A percentile compares a stretch with the other conserved stretches of the same genome.
These are phyloP conservation scores for Taphrina confusa DNA, from an alignment of 1,139 yeast species.

Conservation along the genomic window DNA sequence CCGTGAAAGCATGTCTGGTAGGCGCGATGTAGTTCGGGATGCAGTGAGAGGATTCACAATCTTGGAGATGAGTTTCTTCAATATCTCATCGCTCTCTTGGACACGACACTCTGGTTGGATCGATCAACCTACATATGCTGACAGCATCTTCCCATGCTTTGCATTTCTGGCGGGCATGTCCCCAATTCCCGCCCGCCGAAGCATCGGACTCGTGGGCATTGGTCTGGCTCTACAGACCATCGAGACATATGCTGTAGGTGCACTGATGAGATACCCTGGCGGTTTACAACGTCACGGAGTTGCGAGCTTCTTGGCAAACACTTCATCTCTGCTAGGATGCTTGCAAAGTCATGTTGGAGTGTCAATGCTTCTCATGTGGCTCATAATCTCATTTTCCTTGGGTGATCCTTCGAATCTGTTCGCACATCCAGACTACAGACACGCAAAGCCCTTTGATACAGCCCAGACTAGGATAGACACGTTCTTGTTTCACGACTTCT, in stretches of 20 bases:
- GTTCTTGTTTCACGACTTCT: background rate
- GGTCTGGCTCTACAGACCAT: slow-evolving; percentile 17
- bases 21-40: slow-evolving; percentile 10
- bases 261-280: slow-evolving; percentile 7
- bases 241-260: background rate
- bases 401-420: background rate
- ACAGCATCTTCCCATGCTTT: slow-evolving; percentile 17
- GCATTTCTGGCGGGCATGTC: slow-evolving; percentile 22
- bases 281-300: slow-evolving; percentile 19
- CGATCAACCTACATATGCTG: slow-evolving; percentile 20
- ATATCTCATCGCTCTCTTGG: background rate
- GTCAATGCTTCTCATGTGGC: slow-evolving; percentile 6
- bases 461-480: slow-evolving; percentile 11
- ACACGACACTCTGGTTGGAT: slow-evolving; percentile 12
- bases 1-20: background rate
- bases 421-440: slow-evolving; percentile 1
- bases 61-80: slow-evolving; percentile 17
- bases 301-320: background rate
- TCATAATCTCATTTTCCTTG: background rate
- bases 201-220: slow-evolving; percentile 11
- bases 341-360: too few relatives aligned
- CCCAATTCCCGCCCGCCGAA: background rate
- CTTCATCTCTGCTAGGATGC: too few relatives aligned
- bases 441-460: background rate
- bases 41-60: slow-evolving; percentile 9